These are phyloP conservation scores for Chalciporus chontae DNA, from an alignment of 768 basidiomycete species.

Conservation along the genomic window DNA sequence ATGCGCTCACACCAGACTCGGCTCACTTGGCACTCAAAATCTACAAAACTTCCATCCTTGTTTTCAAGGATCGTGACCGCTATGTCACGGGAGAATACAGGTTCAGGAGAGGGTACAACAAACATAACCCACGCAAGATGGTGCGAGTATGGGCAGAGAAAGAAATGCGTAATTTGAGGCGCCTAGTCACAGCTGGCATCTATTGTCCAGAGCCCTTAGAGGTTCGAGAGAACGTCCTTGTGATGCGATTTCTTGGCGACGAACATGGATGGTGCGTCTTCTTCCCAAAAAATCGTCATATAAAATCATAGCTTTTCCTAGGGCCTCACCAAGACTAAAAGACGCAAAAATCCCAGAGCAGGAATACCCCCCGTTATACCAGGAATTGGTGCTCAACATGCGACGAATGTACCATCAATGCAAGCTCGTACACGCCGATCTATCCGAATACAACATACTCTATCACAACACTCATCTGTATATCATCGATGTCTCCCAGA, in stretches of 20 bases:
- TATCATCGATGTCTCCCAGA: constrained; percentile 98
- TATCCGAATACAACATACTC: constrained; percentile 97
- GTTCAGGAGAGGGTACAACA: constrained; percentile 87
- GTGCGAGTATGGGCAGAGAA: constrained; percentile 99
- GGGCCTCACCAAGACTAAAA: constrained; percentile 92
- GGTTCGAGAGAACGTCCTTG: constrained; percentile 93
- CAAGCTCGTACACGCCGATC: constrained; percentile 94
- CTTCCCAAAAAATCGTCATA: constrained; percentile 1
- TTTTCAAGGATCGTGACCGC: constrained; percentile 96
- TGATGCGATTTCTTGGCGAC: constrained; percentile 90
- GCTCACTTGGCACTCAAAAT: constrained; percentile 90
- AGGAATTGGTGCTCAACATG: constrained; percentile 73
- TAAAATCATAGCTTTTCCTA: constrained; percentile 26
- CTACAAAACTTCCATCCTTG: constrained; percentile 96
- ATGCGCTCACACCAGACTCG: constrained; percentile 58
- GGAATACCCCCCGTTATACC: constrained; percentile 60
- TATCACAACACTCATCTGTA: constrained; percentile 78
- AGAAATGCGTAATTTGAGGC: constrained; percentile 93
- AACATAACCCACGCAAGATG: constrained; percentile 96
- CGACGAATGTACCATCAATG: constrained; percentile 87
- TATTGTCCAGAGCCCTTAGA: constrained; percentile 87
- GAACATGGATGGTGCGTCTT: constrained; percentile 70
- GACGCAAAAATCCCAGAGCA: constrained; percentile 66
- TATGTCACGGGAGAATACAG: constrained; percentile 96
- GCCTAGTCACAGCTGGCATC: constrained; percentile 80